These are phyloP conservation scores for Priceomyces haplophilus DNA, from an alignment of 805 yeast species.

Conservation along the genomic window DNA sequence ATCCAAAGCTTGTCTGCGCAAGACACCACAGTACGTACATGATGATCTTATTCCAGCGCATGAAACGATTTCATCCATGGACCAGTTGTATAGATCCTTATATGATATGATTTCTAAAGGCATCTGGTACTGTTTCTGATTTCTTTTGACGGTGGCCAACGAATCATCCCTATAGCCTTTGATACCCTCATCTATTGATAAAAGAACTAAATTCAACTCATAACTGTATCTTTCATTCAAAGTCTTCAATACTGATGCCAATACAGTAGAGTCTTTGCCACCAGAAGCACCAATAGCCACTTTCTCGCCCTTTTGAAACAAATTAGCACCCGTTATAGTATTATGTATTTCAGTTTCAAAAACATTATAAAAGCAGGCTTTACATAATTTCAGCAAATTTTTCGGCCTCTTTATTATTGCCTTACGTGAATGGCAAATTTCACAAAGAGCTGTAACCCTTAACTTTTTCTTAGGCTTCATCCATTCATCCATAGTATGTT, in stretches of 20 bases:
- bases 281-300: conserved; percentile 99
- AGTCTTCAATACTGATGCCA: conserved; percentile 83
- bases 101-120: conserved; percentile 81
- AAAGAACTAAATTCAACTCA: conserved; percentile 77
- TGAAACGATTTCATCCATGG: conserved; percentile 96
- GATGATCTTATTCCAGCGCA: conserved; percentile 91
- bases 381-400: conserved; percentile 84
- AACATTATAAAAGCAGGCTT: conserved; percentile 81
- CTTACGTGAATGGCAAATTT: conserved; percentile 75
- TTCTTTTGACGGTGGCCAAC: conserved; percentile 92
- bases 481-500: neutral
- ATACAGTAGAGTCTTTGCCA: conserved; percentile 95
- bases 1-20: conserved; percentile 93
- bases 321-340: conserved; percentile 66
- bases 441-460: conserved; percentile 58
- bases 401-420: conserved; percentile 92
- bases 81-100: conserved; percentile 90
- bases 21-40: conserved; percentile 97
- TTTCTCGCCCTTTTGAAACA: conserved; percentile 77
- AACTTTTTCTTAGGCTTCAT: conserved; percentile 15
- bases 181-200: conserved; percentile 95
- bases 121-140: conserved; percentile 78
- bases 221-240: conserved; percentile 85
- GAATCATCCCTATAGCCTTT: conserved; percentile 97
- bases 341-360: conserved; percentile 95